Evolutionary conservation across 139 green algal genomes (phyloP), one percentile per base, ranked within the genome.

Genomic region (Auxenochlorella pyrenoidosa): DNA sequence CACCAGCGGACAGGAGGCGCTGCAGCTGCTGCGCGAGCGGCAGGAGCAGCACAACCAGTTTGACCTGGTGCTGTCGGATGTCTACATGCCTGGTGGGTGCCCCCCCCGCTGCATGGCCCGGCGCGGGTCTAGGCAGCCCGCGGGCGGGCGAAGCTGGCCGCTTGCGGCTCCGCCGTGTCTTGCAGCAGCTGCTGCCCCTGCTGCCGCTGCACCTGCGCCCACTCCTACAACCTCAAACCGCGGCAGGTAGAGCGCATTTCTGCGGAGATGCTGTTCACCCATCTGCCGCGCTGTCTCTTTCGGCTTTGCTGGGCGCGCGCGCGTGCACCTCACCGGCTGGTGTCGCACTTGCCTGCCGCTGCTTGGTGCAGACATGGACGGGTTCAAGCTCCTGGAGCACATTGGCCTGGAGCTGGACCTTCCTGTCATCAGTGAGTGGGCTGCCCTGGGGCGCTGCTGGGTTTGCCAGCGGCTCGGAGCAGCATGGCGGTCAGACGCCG

Each of bases 31-130:
- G 58, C 89, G 95, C 0, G 89, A 94, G 34, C 89, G 87, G 65
- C 87, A 86, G 0, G 81, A 91, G n/a, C 87, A 85, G n/a, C 30
- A 82, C 54, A 40, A 87, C 32, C 89, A 92, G 40, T 98, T 97
- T 71, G 97, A 99, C 88, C 91, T 99, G 24, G 97, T 99, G 3
- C 93, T 99, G 15, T 98, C 94, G 34, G 97, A 99, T 88, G 96
- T 99, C 16, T 96, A 98, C 90, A 99, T 99, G 97, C 97, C 97
- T 81, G 95, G 94, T 96, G 59, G 2, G 88, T 66, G 21, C 34
- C 1, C 13, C 54, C 12, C 18, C 2, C 15, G 16, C n/a, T n/a
- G n/a, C 54, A 2, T 2, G 12, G 18, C 5, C 63, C 28, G 63
- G 63, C 63, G 30, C 1, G 2, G 63, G 6, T 26, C 63, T n/a